Evolutionary conservation across 1,139 yeast species (phyloP).

Genomic region (Sugiyamaella japonica): DNA sequence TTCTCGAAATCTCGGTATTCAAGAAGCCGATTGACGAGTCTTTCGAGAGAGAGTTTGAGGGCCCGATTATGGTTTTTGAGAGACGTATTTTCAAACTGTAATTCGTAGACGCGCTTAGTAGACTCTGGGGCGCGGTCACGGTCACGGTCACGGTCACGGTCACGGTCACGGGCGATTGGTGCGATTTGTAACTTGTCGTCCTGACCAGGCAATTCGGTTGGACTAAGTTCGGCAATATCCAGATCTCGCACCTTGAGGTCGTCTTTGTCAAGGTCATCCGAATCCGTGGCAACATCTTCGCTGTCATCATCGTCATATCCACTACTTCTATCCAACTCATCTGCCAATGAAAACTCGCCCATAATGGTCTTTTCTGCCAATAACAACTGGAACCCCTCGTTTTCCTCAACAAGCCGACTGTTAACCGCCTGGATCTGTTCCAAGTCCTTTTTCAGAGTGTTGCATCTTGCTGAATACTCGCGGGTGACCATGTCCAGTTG

Average conservation of each 20-base stretch:
- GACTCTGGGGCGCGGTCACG: not conserved
- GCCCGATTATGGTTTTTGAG: slow-evolving; percentile 38
- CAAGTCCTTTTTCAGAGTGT: slow-evolving; percentile 34
- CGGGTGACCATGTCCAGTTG: slow-evolving; percentile 37
- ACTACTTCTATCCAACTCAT: slow-evolving; percentile 24
- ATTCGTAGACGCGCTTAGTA: slow-evolving; percentile 22
- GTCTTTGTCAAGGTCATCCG: not conserved
- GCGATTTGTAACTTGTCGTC: not conserved
- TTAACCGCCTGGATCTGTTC: slow-evolving; percentile 34
- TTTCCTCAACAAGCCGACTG: slow-evolving; percentile 38
- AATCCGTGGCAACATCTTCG: slow-evolving; percentile 6
- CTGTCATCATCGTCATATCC: not conserved
- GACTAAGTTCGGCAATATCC: slow-evolving; percentile 1
- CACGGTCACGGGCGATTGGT: no score
- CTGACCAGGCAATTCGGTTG: not conserved
- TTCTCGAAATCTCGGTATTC: slow-evolving; percentile 37
- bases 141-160: no score
- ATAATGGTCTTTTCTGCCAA: slow-evolving; percentile 40
- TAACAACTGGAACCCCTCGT: slow-evolving; percentile 40
- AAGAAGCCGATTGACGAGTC: slow-evolving; percentile 39
- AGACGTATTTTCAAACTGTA: slow-evolving; percentile 34
- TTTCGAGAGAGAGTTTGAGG: slow-evolving; percentile 36
- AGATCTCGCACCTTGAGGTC: slow-evolving; percentile 10
- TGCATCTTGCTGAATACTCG: slow-evolving; percentile 37
- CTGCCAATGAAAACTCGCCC: slow-evolving; percentile 34